Evolutionary conservation across 257 asterid species (phyloP).

Genomic region (Datura wrightii): DNA sequence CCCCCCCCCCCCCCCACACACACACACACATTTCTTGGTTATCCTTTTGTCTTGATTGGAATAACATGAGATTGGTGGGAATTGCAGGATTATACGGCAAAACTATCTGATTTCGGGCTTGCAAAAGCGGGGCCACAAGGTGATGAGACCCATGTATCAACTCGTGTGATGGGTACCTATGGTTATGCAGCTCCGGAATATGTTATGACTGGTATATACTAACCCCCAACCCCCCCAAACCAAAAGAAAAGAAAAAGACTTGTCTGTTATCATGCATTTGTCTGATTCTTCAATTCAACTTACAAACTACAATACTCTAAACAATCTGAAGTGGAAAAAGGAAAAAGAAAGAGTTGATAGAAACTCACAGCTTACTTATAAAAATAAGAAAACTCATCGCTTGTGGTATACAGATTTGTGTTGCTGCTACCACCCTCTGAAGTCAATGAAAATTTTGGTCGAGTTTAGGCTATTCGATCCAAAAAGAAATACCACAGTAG

Average conservation of each 20-base stretch:
- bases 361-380: background rate
- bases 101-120: constrained; percentile 99
- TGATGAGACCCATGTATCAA: constrained; percentile 98
- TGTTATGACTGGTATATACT: constrained; percentile 93
- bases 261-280: background rate
- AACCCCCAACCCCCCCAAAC: background rate
- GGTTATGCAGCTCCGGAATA: constrained; percentile 99
- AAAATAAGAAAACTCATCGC: background rate
- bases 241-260: background rate
- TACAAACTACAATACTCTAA: background rate
- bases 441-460: background rate
- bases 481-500: background rate
- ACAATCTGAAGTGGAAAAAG: background rate
- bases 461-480: background rate
- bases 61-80: constrained; percentile 22
- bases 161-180: constrained; percentile 99
- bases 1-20: no score
- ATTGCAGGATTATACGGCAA: constrained; percentile 92
- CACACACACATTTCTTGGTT: background rate
- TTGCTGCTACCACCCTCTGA: background rate
- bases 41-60: background rate
- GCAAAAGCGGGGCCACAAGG: constrained; percentile 99
- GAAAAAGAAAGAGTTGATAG: background rate
- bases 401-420: background rate
- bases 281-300: background rate